Percentiles rank a stretch among this genome's conserved stretches.
Evolutionary conservation across 2,329 filamentous ascomycete species (phyloP).

Genomic region (Pseudophaeomoniella oleicola): DNA sequence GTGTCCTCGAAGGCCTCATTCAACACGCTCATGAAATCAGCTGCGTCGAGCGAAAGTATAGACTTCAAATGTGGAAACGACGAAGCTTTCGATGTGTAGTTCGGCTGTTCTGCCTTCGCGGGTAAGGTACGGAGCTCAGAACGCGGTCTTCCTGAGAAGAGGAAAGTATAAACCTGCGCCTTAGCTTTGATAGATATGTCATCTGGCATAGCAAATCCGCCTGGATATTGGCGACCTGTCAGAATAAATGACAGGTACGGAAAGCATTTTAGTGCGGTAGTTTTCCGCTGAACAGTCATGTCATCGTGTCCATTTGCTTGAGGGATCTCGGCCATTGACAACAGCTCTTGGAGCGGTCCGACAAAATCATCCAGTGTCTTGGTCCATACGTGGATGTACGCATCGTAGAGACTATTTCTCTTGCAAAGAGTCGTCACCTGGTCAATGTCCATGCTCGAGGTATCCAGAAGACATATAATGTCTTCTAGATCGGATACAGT

Average conservation of each 20-base stretch:
- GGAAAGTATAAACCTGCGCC: slow-evolving; percentile 76
- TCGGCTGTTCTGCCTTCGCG: slow-evolving; percentile 2
- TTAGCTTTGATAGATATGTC: slow-evolving; percentile 64
- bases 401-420: slow-evolving; percentile 83
- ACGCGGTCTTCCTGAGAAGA: slow-evolving; percentile 64
- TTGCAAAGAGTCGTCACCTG: slow-evolving; percentile 85
- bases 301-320: slow-evolving; percentile 26
- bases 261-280: slow-evolving; percentile 76
- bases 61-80: slow-evolving; percentile 75
- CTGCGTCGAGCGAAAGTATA: slow-evolving; percentile 75
- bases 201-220: slow-evolving; percentile 59
- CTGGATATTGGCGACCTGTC: slow-evolving; percentile 84
- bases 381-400: slow-evolving; percentile 94
- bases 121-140: slow-evolving; percentile 32
- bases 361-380: slow-evolving; percentile 78
- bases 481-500: slow-evolving; percentile 73
- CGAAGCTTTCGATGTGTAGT: slow-evolving; percentile 36
- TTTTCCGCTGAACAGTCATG: slow-evolving; percentile 41
- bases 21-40: slow-evolving; percentile 84
- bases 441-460: slow-evolving; percentile 81
- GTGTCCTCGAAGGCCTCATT: slow-evolving; percentile 96
- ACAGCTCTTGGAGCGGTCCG: slow-evolving; percentile 72
- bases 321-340: slow-evolving; percentile 39
- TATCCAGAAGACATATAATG: slow-evolving; percentile 86
- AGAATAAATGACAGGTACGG: slow-evolving; percentile 86